These are phyloP conservation scores for Reutealis trisperma DNA, from an alignment of 345 rosid species.

Conservation along the genomic window DNA sequence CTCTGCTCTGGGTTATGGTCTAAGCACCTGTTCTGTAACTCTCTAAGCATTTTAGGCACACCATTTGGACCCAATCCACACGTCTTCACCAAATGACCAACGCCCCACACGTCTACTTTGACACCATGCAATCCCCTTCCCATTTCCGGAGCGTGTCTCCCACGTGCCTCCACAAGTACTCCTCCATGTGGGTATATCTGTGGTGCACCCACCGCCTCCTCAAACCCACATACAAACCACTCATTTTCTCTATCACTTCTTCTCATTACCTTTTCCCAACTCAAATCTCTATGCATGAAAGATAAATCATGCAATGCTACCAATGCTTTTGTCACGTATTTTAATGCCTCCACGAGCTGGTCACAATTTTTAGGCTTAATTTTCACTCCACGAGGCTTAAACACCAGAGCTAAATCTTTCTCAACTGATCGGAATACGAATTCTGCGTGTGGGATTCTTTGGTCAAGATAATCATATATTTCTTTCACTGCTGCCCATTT, in stretches of 20 bases:
- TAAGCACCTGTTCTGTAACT: constrained; percentile 78
- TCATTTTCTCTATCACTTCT: constrained; percentile 54
- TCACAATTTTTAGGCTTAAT: constrained; percentile 61
- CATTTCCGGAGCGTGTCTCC: constrained; percentile 85
- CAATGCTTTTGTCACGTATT: constrained; percentile 79
- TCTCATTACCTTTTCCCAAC: constrained; percentile 83
- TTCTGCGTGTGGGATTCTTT: constrained; percentile 85
- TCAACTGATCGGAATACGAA: constrained; percentile 51
- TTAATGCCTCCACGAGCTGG: constrained; percentile 77
- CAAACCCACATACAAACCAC: constrained; percentile 89
- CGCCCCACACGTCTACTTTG: constrained; percentile 97
- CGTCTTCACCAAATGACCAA: constrained; percentile 75
- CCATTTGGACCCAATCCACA: constrained; percentile 53
- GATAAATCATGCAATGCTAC: constrained; percentile 88
- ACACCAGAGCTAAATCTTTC: constrained; percentile 57
- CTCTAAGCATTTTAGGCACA: constrained; percentile 74
- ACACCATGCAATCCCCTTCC: constrained; percentile 88
- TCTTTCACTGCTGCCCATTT: constrained; percentile 76
- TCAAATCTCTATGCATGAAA: constrained; percentile 92
- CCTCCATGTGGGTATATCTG: constrained; percentile 65
- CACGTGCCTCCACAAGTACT: constrained; percentile 42
- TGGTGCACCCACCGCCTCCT: constrained; percentile 74
- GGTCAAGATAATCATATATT: constrained; percentile 71
- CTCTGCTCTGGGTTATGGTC: constrained; percentile 89
- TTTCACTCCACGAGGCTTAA: constrained; percentile 77